Conservation (phyloP, 2,329 filamentous ascomycete species). For the Westerdykella ornata region DNA sequence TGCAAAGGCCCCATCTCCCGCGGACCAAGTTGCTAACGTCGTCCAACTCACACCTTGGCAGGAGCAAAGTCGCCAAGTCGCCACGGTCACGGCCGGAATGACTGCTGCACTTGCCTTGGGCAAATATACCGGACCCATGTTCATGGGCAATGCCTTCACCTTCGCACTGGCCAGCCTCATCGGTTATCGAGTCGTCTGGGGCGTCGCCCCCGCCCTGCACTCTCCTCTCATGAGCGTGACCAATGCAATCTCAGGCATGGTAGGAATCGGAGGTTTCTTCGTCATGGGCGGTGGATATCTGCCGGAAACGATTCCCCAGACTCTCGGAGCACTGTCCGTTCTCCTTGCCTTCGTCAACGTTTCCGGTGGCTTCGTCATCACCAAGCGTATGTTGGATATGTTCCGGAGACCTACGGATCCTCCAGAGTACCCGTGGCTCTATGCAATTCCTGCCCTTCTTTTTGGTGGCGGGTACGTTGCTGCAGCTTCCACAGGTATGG, state of each 20-base stretch:
- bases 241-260: slow-evolving; percentile 86
- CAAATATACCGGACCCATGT: slow-evolving; percentile 69
- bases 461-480: slow-evolving; percentile 78
- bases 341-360: slow-evolving; percentile 83
- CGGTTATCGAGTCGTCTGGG: slow-evolving; percentile 85
- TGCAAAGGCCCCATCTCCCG: slow-evolving; percentile 36
- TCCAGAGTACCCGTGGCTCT: slow-evolving; percentile 82
- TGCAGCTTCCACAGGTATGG: slow-evolving; percentile 72
- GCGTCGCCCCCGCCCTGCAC: slow-evolving; percentile 74
- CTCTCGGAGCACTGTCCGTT: slow-evolving; percentile 70
- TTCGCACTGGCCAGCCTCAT: slow-evolving; percentile 79
- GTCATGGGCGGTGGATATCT: slow-evolving; percentile 69
- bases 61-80: slow-evolving; percentile 68
- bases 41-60: slow-evolving; percentile 76
- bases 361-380: slow-evolving; percentile 82
- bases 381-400: slow-evolving; percentile 79
- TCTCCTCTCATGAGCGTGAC: slow-evolving; percentile 89
- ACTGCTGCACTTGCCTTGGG: slow-evolving; percentile 66
- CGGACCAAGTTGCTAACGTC: slow-evolving; percentile 46
- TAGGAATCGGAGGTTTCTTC: slow-evolving; percentile 81
- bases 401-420: slow-evolving; percentile 67
- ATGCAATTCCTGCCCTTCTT: slow-evolving; percentile 66
- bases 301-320: slow-evolving; percentile 64
- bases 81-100: slow-evolving; percentile 70
- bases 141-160: slow-evolving; percentile 83